These are phyloP conservation scores for Wickerhamiella occidentalis DNA, from an alignment of 805 yeast species.

Conservation along the genomic window DNA sequence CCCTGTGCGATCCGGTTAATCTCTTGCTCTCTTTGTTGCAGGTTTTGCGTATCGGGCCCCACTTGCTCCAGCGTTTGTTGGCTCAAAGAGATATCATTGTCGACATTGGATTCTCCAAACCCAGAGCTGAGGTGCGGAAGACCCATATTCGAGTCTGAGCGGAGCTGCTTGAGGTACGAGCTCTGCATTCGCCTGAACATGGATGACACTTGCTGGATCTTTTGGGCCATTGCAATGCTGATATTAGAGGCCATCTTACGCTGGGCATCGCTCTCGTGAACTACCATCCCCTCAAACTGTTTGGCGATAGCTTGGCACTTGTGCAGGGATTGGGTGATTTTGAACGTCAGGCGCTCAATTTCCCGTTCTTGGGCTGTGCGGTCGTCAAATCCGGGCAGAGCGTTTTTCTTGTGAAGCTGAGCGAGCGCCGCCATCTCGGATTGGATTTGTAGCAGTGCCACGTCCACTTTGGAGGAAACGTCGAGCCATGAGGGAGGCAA, in stretches of 20 bases:
- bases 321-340: conserved; percentile 65
- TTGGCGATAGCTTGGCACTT: conserved; percentile 66
- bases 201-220: conserved; percentile 67
- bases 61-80: conserved; percentile 28
- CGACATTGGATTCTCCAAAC: conserved; percentile 21
- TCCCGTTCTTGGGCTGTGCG: conserved; percentile 59
- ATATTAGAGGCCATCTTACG: conserved; percentile 61
- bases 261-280: conserved; percentile 35
- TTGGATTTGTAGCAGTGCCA: conserved; percentile 41
- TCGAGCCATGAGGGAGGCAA: conserved; percentile 74
- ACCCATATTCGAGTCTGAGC: conserved; percentile 48
- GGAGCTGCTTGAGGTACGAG: conserved; percentile 69
- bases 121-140: conserved; percentile 25
- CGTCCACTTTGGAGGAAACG: conserved; percentile 59
- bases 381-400: conserved; percentile 81
- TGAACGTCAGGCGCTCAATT: conserved; percentile 66
- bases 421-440: conserved; percentile 47
- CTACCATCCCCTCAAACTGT: conserved; percentile 39
- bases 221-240: conserved; percentile 72
- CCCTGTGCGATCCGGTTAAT: conserved; percentile 88
- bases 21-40: conserved; percentile 70
- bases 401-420: conserved; percentile 62
- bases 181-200: conserved; percentile 79
- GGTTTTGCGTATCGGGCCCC: conserved; percentile 14
- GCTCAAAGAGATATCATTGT: conserved; percentile 29